Conservation (phyloP, 1,284 basidiomycete species). For the Volvariella surrecta region DNA sequence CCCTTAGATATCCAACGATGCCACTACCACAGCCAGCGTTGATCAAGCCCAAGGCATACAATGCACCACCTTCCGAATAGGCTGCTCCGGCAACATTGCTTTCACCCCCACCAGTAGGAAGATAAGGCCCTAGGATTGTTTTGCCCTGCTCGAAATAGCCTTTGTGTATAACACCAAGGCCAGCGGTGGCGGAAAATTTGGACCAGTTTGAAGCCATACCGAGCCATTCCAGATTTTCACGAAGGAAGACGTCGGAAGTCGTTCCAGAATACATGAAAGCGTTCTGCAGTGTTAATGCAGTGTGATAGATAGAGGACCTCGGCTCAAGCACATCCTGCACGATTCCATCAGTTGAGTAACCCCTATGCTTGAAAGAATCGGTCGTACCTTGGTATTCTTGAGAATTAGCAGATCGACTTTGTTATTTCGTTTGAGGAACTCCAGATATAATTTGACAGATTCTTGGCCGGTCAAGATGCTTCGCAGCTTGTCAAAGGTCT, state of each 20-base stretch:
- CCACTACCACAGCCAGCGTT: conserved; percentile 82
- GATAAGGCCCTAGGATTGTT: conserved; percentile 89
- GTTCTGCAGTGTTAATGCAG: conserved; percentile 89
- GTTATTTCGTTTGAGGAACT: conserved; percentile 92
- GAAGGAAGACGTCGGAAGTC: conserved; percentile 85
- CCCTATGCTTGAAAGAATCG: background rate
- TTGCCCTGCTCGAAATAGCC: conserved; percentile 91
- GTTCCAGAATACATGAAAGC: conserved; percentile 96
- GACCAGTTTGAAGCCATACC: conserved; percentile 93
- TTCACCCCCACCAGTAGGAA: conserved; percentile 69
- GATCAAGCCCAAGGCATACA: conserved; percentile 92
- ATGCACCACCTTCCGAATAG: conserved; percentile 88
- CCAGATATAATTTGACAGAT: conserved; percentile 85
- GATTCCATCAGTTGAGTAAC: conserved; percentile 3
- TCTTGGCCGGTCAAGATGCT: conserved; percentile 84
- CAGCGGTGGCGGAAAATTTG: conserved; percentile 94
- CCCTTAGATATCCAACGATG: conserved; percentile 67
- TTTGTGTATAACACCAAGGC: conserved; percentile 93
- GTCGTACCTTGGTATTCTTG: conserved; percentile 78
- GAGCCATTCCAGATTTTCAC: conserved; percentile 94
- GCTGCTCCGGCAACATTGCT: conserved; percentile 66
- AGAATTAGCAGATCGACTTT: conserved; percentile 86
- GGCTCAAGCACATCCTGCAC: conserved; percentile 82
- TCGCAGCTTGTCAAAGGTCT: conserved; percentile 63
- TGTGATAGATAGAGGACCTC: conserved; percentile 93